These are phyloP conservation scores for Stachybotrys chartarum DNA, from an alignment of 2,329 filamentous ascomycete species.

Conservation along the genomic window DNA sequence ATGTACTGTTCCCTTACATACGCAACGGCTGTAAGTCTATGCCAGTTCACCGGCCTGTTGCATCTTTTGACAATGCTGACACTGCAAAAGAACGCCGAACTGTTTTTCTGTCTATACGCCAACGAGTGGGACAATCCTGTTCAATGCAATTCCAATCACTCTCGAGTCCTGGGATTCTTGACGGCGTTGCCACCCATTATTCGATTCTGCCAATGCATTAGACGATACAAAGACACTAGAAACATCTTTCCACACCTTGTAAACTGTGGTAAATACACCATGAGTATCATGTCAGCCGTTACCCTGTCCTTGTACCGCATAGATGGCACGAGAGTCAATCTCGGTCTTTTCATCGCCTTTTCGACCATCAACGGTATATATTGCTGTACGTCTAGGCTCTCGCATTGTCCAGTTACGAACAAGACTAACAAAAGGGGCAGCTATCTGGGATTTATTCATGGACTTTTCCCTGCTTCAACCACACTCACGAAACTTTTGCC, in stretches of 20 bases:
- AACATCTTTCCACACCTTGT: slow-evolving; percentile 88
- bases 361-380: slow-evolving; percentile 80
- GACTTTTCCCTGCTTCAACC: slow-evolving; percentile 90
- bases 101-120: slow-evolving; percentile 95
- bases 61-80: slow-evolving; percentile 6
- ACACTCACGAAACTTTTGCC: slow-evolving; percentile 56
- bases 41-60: background rate
- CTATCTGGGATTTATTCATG: slow-evolving; percentile 92
- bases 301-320: slow-evolving; percentile 81
- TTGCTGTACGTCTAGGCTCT: slow-evolving; percentile 48
- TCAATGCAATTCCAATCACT: slow-evolving; percentile 81
- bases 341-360: slow-evolving; percentile 72
- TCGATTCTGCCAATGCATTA: slow-evolving; percentile 84
- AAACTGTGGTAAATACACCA: slow-evolving; percentile 86
- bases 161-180: slow-evolving; percentile 79
- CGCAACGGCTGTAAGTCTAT: slow-evolving; percentile 65
- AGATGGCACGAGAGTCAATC: slow-evolving; percentile 42
- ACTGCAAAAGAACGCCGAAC: slow-evolving; percentile 65
- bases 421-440: slow-evolving; percentile 24
- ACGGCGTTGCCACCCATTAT: slow-evolving; percentile 76
- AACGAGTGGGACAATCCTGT: slow-evolving; percentile 63
- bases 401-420: background rate
- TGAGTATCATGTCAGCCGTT: slow-evolving; percentile 74
- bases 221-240: slow-evolving; percentile 79
- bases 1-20: slow-evolving; percentile 97